A percentile compares a stretch with the other conserved stretches of the same genome.
Conservation (phyloP, 192 early-diverging fungal species). For the Gigaspora rosea region DNA sequence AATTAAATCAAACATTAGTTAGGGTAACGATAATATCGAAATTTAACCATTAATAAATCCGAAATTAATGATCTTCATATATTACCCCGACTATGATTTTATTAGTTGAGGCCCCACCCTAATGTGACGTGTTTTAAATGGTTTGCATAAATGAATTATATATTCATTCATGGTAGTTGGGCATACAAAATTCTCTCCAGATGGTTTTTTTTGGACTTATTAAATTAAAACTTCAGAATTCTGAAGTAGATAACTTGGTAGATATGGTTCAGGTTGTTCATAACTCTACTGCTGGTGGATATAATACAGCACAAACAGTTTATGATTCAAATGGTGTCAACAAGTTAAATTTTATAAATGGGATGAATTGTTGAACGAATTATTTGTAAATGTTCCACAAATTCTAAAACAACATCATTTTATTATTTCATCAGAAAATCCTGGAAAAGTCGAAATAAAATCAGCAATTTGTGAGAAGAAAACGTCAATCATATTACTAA, state of each 20-base stretch:
- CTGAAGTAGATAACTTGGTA: neutral
- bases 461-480: neutral
- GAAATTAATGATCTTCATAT: too few species aligned
- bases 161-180: neutral
- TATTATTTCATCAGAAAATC: neutral
- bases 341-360: neutral
- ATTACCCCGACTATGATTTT: too few species aligned
- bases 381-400: neutral
- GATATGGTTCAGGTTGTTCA: neutral
- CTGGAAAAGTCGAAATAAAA: neutral
- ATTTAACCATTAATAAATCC: too few species aligned
- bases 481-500: neutral
- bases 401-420: neutral
- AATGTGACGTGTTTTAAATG: neutral
- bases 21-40: too few species aligned
- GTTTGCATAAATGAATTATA: neutral
- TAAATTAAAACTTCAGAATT: neutral
- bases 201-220: neutral
- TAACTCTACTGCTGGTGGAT: neutral
- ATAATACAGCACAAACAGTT: neutral
- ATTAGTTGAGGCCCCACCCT: too few species aligned
- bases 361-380: neutral
- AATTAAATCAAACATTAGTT: too few species aligned
- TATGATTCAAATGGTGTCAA: neutral
- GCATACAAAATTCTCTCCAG: neutral